Evolutionary conservation across 2,329 filamentous ascomycete species (phyloP).

Genomic region (Botrytis deweyae): DNA sequence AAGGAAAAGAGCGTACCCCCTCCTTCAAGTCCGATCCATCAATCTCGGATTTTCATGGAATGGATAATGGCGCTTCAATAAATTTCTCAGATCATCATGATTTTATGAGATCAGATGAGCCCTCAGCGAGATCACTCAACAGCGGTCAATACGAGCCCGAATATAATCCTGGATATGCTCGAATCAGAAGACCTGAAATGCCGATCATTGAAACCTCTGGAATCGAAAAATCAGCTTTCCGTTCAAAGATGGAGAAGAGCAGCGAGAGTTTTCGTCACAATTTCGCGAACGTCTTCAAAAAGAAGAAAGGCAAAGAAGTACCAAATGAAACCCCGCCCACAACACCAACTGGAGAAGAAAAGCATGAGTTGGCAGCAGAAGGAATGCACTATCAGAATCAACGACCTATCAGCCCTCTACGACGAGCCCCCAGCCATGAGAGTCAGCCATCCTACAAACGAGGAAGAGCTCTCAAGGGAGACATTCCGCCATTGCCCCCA

Average conservation of each 20-base stretch:
- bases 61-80: not conserved
- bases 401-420: not conserved
- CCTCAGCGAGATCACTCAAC: slow-evolving; percentile 3
- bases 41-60: not conserved
- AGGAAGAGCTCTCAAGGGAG: not conserved
- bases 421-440: not conserved
- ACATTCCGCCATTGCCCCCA: not conserved
- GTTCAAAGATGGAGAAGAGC: slow-evolving; percentile 17
- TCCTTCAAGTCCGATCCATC: slow-evolving; percentile 19
- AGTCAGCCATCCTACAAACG: not conserved
- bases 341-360: slow-evolving; percentile 4
- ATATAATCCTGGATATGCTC: slow-evolving; percentile 11
- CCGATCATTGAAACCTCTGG: slow-evolving; percentile 20
- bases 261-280: slow-evolving; percentile 20
- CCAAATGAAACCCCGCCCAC: not conserved
- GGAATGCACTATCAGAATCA: not conserved
- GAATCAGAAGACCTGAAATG: slow-evolving; percentile 20
- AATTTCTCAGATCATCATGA: slow-evolving; percentile 12
- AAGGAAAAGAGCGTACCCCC: not conserved
- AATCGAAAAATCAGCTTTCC: slow-evolving; percentile 17
- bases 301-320: slow-evolving; percentile 20
- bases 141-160: not conserved
- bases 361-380: slow-evolving; percentile 8
- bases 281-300: slow-evolving; percentile 18
- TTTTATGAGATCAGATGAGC: slow-evolving; percentile 2